phyloP scores from a whole-genome alignment of 2,329 filamentous ascomycete species.

The Cordyceps farinosa region DNA sequence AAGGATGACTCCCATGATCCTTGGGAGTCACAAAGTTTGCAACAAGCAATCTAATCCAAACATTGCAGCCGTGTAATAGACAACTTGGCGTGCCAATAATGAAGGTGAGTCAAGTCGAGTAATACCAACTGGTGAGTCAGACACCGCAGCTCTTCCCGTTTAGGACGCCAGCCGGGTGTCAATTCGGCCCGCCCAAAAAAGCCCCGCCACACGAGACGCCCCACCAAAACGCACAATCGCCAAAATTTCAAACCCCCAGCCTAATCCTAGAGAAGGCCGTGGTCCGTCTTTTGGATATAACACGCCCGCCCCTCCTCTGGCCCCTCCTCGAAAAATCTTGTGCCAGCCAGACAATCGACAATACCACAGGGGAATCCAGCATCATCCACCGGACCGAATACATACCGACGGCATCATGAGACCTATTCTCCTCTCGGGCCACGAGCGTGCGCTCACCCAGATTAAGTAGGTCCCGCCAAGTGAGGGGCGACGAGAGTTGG shows the following conservation, averaged over 20 bases:
- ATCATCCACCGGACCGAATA: not conserved
- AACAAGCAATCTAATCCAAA: not conserved
- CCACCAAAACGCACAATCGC: slow-evolving; percentile 46
- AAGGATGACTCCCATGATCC: not conserved
- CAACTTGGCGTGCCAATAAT: not conserved
- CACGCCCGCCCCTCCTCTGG: slow-evolving; percentile 13
- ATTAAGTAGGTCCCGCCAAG: slow-evolving; percentile 63
- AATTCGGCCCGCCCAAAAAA: slow-evolving; percentile 4
- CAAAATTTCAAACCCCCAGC: slow-evolving; percentile 39
- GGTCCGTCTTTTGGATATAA: slow-evolving; percentile 8
- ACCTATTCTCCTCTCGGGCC: slow-evolving; percentile 91
- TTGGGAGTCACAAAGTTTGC: not conserved
- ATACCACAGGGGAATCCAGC: not conserved
- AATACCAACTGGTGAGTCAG: slow-evolving; percentile 6
- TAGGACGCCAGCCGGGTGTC: not conserved
- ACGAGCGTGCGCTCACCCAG: slow-evolving; percentile 94
- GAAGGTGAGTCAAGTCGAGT: not conserved
- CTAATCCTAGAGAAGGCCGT: slow-evolving; percentile 18
- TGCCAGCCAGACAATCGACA: slow-evolving; percentile 9
- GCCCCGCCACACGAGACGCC: slow-evolving; percentile 26
- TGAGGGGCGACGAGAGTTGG: slow-evolving; percentile 11
- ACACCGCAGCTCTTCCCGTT: not conserved
- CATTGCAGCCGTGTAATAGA: not conserved
- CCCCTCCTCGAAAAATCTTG: slow-evolving; percentile 11
- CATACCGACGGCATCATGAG: slow-evolving; percentile 64